Conservation (phyloP, 129 eudicot genomes). For the Sambucus nigra region DNA sequence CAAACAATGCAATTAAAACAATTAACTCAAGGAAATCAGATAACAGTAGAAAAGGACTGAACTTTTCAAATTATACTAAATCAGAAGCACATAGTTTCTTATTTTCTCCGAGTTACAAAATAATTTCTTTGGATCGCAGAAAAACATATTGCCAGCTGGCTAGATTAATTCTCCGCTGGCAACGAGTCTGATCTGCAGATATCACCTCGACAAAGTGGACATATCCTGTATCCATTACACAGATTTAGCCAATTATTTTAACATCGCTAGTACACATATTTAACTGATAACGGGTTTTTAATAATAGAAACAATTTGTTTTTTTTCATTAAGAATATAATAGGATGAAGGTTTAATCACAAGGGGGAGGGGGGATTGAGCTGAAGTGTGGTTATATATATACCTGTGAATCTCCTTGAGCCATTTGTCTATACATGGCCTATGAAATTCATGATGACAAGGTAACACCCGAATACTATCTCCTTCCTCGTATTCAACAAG, state of each 20-base stretch:
- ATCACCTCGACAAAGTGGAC: conserved; percentile 67
- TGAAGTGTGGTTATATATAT: not conserved
- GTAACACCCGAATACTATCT: conserved; percentile 66
- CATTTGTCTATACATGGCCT: conserved; percentile 78
- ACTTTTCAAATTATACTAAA: conserved; percentile 7
- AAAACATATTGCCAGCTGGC: conserved; percentile 3
- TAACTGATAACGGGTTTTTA: not conserved
- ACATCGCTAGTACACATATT: not conserved
- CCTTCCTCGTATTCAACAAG: conserved; percentile 96
- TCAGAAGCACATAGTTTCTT: conserved; percentile 9
- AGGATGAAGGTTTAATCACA: not conserved
- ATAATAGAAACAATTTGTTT: not conserved
- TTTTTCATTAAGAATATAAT: not conserved
- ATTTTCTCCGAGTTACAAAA: not conserved
- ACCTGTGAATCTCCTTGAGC: conserved; percentile 99
- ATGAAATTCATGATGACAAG: conserved; percentile 94
- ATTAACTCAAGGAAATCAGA: conserved; percentile 1
- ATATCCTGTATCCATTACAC: conserved; percentile 39
- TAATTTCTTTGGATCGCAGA: conserved; percentile 7
- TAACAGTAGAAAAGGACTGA: conserved; percentile 17
- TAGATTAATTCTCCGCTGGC: conserved; percentile 12
- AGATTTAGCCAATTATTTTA: not conserved
- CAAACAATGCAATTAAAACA: not conserved
- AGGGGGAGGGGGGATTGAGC: not conserved
- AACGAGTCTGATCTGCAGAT: conserved; percentile 32